Base-by-base conservation (phyloP, 164 flowering plant genomes). In the Cinnamomum micranthum region DNA sequence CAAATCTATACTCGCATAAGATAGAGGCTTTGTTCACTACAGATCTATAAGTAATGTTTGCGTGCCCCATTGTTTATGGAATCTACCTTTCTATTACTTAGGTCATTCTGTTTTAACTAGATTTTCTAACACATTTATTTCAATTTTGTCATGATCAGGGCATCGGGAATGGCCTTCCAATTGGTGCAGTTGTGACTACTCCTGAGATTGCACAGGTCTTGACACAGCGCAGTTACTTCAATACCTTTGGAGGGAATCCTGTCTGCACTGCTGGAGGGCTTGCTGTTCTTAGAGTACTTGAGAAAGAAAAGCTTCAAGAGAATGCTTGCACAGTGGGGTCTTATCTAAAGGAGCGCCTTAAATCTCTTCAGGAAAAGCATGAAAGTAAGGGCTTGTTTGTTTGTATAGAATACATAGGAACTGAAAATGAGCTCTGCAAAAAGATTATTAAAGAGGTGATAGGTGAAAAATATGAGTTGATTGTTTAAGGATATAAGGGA, bases 121-220 rank as follows among this genome's bases (percentile, higher is more conserved):
- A 41, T 41, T 41, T 41, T 41, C 47, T 41, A 6, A 41, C 47
- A 7, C 3, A 14, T 51, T 70, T 17, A 14, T 70, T 70, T 50
- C 31, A 13, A 33, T 70, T 20, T 27, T 73, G 25, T 66, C 65
- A 23, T 12, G 5, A n/a, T 17, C 82, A 93, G 98, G 98, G 98
- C 20, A 95, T 95, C 80, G 99, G 99, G 59, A 95, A 95, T 77
- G 99, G 99, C 5, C 83, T 91, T 77, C 99, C 99, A 2, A 81
- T 95, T 28, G 99, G 98, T 66, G 99, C 99, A n/a, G 97, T 95
- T 73, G 93, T 95, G 19, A 95, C 99, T 50, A 95, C 99, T 60
- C 96, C 98, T 28, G 90, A 93, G 83, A 86, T 95, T 64, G 98
- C 99, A 23, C 78, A 89, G 78, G 94, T 91, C 68, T 82, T 95